Evolutionary conservation across 805 yeast species (phyloP).

Genomic region (Candida ponderosae): DNA sequence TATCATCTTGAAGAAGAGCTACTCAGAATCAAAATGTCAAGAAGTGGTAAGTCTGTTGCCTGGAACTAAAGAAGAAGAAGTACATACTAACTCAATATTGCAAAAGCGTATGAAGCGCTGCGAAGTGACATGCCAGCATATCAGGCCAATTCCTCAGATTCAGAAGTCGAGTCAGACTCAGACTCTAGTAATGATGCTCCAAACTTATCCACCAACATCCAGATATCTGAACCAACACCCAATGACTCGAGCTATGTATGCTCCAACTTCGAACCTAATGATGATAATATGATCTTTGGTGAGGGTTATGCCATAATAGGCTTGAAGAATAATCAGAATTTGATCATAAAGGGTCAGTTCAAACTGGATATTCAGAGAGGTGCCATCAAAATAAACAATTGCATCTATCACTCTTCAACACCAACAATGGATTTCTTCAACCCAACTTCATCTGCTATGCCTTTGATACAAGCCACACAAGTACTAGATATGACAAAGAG

Average conservation of each 20-base stretch:
- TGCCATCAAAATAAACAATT: conserved; percentile 34
- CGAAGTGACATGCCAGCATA: conserved; percentile 12
- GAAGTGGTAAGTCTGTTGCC: neutral
- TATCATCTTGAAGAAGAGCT: too few species aligned
- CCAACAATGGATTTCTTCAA: conserved; percentile 26
- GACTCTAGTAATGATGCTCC: neutral
- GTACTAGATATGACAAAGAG: conserved; percentile 24
- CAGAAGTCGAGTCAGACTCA: neutral
- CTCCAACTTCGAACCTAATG: conserved; percentile 31
- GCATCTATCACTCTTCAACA: conserved; percentile 21
- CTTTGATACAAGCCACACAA: conserved; percentile 36
- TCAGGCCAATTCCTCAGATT: conserved; percentile 10
- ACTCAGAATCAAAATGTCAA: neutral
- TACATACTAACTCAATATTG: too few species aligned
- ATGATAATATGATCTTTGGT: conserved; percentile 29
- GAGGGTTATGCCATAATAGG: conserved; percentile 31
- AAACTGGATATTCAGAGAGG: conserved; percentile 37
- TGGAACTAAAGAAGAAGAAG: too few species aligned
- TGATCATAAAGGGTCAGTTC: conserved; percentile 42
- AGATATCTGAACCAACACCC: neutral
- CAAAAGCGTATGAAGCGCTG: conserved; percentile 15
- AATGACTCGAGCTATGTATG: conserved; percentile 11
- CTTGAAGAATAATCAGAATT: conserved; percentile 31
- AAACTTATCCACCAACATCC: neutral
- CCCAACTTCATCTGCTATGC: conserved; percentile 27